Base-by-base conservation (phyloP, 306 rosid genomes). In the Cicer bijugum region DNA sequence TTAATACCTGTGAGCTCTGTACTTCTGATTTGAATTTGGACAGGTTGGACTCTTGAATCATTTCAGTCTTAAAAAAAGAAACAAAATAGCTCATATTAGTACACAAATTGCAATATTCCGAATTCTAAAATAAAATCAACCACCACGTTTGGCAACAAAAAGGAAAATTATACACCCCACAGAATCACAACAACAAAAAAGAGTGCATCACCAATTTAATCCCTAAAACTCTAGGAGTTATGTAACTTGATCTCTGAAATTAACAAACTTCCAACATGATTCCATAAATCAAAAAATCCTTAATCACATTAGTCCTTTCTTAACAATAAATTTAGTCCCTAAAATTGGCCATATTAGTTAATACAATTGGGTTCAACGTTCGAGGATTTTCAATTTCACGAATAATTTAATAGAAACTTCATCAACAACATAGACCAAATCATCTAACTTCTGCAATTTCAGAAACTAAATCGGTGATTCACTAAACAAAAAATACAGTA, bases 21-120 rank as follows among this genome's bases (percentile, higher is more conserved):
- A 93, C 93, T 85, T 93, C 96, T 1, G 97, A 84, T 85, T 93
- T 89, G 83, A 93, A 93, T 68, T 93, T 90, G 67, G 98, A 91
- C 55, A 93, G 68, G 75, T 86, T 93, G 75, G 90, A 53, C 48
- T 93, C 98, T 83, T 93, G 97, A 48, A 80, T 76, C 98, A 90
- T 86, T 72, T 88, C 93, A 61, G 76, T 84, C 97, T 90, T 9
- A 1, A 70, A 44, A 17, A 62, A 60, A 1, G 12, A 51, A 83
- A 56, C 62, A 15, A 81, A 65, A 43, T 15, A 57, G 20, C 55
- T 63, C 3, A 52, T 9, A 60, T 69, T 16, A 82, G 56, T 12
- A 33, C 53, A 69, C 48, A 48, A 19, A 48, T 46, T 37, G 19
- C 35, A 0, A 57, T 12, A 74, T 42, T 1, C 6, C 1, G 6